Base-by-base conservation (phyloP, 139 green algal genomes). In the Zygnema circumcarinatum region DNA sequence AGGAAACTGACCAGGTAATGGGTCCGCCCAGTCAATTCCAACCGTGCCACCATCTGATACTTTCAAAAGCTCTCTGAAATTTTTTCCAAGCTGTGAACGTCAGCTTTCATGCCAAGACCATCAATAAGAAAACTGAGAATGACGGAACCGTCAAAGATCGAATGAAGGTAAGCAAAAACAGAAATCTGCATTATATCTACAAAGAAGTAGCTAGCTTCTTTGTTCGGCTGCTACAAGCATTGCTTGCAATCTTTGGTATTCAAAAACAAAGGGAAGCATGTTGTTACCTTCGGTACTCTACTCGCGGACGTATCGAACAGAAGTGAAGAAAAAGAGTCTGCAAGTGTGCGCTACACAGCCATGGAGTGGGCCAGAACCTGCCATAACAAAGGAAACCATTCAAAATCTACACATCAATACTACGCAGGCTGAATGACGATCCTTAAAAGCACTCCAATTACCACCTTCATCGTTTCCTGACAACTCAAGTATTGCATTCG, bases 321-420 rank as follows among this genome's bases (percentile, higher is more conserved):
- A 86, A 87, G 79, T 89, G 84, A 22, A 89, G 21, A 38, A 80
- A 89, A 21, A 52, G 33, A 25, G 84, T 89, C 53, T 89, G 84
- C 35, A 89, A 62, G 38, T 89, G 84, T 36, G 84, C 47, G 25
- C 84, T 89, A 67, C 84, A 89, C 29, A 89, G 76, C 84, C 84
- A 89, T 0, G 84, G 84, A 36, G 84, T 89, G 2, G 79, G 41
- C 79, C 79, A 82, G 76, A 89, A 88, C 32, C 79, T 89, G 82
- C 16, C 31, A 54, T 21, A 25, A 2, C 52, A 53, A 11, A 38
- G 16, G 11, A 86, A 7, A 84, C 29, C 29, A 29, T 35, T 29
- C 56, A 72, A 29, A 29, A 72, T 72, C 29, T 72, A 72, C 29
- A 29, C 29, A 72, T 29, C 29, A 29, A 72, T 29, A 29, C 56